Conservation (phyloP, 345 rosid genomes). For the Gossypium thurberi region DNA sequence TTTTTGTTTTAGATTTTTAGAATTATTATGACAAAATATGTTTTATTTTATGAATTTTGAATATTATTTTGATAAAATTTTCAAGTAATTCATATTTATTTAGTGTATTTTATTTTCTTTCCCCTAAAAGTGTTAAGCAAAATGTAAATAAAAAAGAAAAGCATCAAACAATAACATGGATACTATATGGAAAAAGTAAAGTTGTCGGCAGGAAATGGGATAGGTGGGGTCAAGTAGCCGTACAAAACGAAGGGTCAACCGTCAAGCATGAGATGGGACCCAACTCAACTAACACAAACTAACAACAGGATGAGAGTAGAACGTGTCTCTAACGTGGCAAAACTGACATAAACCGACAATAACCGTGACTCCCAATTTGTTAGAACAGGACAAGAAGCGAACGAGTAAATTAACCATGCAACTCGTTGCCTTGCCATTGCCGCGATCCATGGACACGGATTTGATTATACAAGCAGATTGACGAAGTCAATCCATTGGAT, state of each 20-base stretch:
- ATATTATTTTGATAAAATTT: no score
- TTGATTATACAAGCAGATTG: no score
- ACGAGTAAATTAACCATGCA: not conserved
- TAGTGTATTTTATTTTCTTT: no score
- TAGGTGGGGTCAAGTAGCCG: slow-evolving; percentile 21
- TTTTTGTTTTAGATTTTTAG: no score
- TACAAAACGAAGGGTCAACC: slow-evolving; percentile 37
- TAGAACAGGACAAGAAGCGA: not conserved
- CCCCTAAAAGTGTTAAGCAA: no score
- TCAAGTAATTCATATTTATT: no score
- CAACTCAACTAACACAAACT: slow-evolving; percentile 9
- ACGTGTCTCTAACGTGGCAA: slow-evolving; percentile 41
- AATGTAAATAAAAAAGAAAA: not conserved
- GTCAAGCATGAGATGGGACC: slow-evolving; percentile 22
- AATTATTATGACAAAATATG: no score
- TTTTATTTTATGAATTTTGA: no score
- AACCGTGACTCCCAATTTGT: slow-evolving; percentile 7
- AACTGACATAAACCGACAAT: slow-evolving; percentile 36
- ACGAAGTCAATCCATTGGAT: no score
- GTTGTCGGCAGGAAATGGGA: slow-evolving; percentile 35
- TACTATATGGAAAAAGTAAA: slow-evolving; percentile 1
- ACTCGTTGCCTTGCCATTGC: not conserved
- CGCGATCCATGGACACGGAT: not conserved
- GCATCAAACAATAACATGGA: not conserved
- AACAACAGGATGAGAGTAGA: slow-evolving; percentile 15